Conservation (phyloP, 192 early-diverging fungal species). For the Endogone sp. region DNA sequence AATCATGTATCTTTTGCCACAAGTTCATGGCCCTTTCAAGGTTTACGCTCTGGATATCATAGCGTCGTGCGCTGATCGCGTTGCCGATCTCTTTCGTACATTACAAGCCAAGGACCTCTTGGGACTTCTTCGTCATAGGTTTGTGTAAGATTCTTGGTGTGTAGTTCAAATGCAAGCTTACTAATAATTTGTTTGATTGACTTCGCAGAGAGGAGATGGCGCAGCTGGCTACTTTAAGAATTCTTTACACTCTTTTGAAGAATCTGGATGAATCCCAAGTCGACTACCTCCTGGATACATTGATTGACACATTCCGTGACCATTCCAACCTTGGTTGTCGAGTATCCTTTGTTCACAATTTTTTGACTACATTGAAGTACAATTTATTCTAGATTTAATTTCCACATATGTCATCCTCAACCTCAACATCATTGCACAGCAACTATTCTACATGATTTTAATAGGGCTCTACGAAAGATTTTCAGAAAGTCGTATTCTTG, state of each 20-base stretch:
- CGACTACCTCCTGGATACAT: slow-evolving; percentile 37
- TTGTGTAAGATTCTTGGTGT: neutral
- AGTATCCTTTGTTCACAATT: slow-evolving; percentile 31
- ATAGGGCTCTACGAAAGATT: slow-evolving; percentile 26
- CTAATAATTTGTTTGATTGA: neutral
- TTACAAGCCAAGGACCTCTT: slow-evolving; percentile 48
- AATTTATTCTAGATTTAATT: neutral
- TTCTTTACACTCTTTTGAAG: slow-evolving; percentile 45
- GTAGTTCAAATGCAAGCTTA: neutral
- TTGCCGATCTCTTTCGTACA: slow-evolving; percentile 49
- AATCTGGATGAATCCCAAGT: slow-evolving; percentile 38
- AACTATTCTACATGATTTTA: slow-evolving; percentile 43
- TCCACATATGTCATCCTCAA: no score
- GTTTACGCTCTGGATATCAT: slow-evolving; percentile 52
- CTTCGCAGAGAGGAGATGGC: slow-evolving; percentile 47
- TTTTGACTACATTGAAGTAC: no score
- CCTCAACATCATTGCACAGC: slow-evolving; percentile 32
- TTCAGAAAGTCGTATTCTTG: neutral
- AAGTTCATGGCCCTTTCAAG: slow-evolving; percentile 36
- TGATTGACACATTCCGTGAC: slow-evolving; percentile 42
- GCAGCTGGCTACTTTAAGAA: slow-evolving; percentile 49
- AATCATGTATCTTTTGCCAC: slow-evolving; percentile 48
- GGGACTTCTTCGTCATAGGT: slow-evolving; percentile 45
- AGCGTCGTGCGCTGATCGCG: slow-evolving; percentile 38
- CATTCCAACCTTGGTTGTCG: slow-evolving; percentile 49